Evolutionary conservation across 2,329 filamentous ascomycete species (phyloP).

Genomic region (Fusarium verrucosum): DNA sequence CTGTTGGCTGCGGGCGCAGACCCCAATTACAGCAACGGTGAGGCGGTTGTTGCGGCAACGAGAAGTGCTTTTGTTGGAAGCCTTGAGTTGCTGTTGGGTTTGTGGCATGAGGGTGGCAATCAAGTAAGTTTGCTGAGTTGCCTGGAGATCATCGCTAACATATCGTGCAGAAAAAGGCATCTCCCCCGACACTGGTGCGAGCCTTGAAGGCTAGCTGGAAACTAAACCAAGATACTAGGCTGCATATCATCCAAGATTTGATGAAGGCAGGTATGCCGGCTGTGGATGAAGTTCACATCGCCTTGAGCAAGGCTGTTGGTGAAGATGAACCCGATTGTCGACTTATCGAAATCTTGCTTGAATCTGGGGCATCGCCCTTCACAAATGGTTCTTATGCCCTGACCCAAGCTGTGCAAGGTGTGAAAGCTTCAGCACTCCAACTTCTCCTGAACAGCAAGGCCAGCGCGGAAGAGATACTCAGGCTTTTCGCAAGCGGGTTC

Average conservation of each 20-base stretch:
- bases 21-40: constrained; percentile 63
- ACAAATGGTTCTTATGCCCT: constrained; percentile 63
- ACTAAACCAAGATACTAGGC: constrained; percentile 58
- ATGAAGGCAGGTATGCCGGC: constrained; percentile 61
- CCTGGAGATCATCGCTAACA: constrained; percentile 25
- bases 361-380: constrained; percentile 61
- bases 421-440: constrained; percentile 52
- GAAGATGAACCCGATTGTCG: constrained; percentile 60
- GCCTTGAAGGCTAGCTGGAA: constrained; percentile 65
- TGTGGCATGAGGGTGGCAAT: constrained; percentile 53
- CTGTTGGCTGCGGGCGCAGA: constrained; percentile 63
- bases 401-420: constrained; percentile 57
- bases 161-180: constrained; percentile 55
- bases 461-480: constrained; percentile 54
- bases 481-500: constrained; percentile 58
- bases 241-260: constrained; percentile 59
- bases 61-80: constrained; percentile 60
- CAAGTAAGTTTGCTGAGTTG: constrained; percentile 50
- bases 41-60: constrained; percentile 64
- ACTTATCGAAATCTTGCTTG: constrained; percentile 58
- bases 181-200: constrained; percentile 57
- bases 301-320: constrained; percentile 62
- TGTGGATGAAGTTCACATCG: constrained; percentile 60
- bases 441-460: constrained; percentile 56
- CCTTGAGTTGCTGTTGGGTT: constrained; percentile 61